phyloP scores from a whole-genome alignment of 1,284 basidiomycete species.

The Albatrellus sp. region DNA sequence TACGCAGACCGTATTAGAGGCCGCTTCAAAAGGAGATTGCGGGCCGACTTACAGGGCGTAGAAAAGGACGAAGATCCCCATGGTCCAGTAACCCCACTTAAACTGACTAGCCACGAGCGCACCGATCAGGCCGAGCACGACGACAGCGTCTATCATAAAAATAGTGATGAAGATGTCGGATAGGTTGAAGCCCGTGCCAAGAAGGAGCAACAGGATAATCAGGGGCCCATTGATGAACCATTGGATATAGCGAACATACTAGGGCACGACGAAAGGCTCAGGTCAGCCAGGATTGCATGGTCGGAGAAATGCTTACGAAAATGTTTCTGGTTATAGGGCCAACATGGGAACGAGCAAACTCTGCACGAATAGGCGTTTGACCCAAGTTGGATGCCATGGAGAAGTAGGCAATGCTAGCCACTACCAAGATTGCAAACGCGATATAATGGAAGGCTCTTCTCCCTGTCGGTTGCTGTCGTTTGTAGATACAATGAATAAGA shows the following conservation, averaged over 20 bases:
- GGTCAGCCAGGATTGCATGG: not conserved
- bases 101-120: conserved; percentile 30
- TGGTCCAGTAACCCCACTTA: conserved; percentile 33
- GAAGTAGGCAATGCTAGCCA: conserved; percentile 28
- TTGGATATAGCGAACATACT: conserved; percentile 35
- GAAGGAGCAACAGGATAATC: conserved; percentile 33
- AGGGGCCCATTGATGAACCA: conserved; percentile 43
- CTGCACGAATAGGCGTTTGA: conserved; percentile 28
- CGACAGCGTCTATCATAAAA: conserved; percentile 35
- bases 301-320: conserved; percentile 24
- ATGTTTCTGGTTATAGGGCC: conserved; percentile 26
- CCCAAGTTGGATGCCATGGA: conserved; percentile 46
- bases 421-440: conserved; percentile 25
- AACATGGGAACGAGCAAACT: conserved; percentile 21
- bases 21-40: conserved; percentile 10
- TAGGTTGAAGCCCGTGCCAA: conserved; percentile 34
- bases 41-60: conserved; percentile 25
- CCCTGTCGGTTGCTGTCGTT: conserved; percentile 19
- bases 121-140: conserved; percentile 35
- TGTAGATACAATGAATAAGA: not conserved
- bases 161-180: conserved; percentile 33
- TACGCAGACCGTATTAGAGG: conserved; percentile 14
- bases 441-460: conserved; percentile 31
- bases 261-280: not conserved
- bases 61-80: conserved; percentile 28